Conservation (phyloP, 306 rosid genomes). For the Chamaecrista fasciculata region DNA sequence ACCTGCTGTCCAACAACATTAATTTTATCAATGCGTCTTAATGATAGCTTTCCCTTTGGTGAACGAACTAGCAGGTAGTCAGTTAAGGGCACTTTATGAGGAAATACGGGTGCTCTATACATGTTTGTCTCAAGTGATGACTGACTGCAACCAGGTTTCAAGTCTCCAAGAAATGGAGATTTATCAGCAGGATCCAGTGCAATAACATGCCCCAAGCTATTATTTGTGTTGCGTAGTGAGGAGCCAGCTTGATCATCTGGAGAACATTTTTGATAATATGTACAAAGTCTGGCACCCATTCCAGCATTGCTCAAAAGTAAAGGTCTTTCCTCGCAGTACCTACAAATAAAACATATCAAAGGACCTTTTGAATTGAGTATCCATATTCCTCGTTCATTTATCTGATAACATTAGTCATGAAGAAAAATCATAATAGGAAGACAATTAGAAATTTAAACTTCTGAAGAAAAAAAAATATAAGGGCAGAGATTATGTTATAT, state of each 20-base stretch:
- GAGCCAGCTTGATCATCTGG: constrained; percentile 86
- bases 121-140: constrained; percentile 94
- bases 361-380: constrained; percentile 15
- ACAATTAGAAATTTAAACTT: not conserved
- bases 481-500: not conserved
- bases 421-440: constrained; percentile 9
- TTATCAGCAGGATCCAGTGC: constrained; percentile 89
- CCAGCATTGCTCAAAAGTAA: constrained; percentile 88
- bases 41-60: constrained; percentile 84
- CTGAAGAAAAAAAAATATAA: not conserved
- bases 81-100: constrained; percentile 80
- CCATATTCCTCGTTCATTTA: constrained; percentile 9
- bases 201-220: constrained; percentile 77
- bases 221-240: constrained; percentile 56
- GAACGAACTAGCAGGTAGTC: constrained; percentile 94
- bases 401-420: not conserved
- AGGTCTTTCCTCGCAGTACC: constrained; percentile 99
- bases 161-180: constrained; percentile 94
- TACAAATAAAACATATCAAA: constrained; percentile 35
- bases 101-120: constrained; percentile 91
- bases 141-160: constrained; percentile 77
- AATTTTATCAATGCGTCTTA: constrained; percentile 85
- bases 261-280: constrained; percentile 82
- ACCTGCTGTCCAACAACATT: constrained; percentile 97
- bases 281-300: constrained; percentile 95